Evolutionary conservation across 1,139 yeast genomes (phyloP).

Genomic region (Debaryomycetaceae sp.): DNA sequence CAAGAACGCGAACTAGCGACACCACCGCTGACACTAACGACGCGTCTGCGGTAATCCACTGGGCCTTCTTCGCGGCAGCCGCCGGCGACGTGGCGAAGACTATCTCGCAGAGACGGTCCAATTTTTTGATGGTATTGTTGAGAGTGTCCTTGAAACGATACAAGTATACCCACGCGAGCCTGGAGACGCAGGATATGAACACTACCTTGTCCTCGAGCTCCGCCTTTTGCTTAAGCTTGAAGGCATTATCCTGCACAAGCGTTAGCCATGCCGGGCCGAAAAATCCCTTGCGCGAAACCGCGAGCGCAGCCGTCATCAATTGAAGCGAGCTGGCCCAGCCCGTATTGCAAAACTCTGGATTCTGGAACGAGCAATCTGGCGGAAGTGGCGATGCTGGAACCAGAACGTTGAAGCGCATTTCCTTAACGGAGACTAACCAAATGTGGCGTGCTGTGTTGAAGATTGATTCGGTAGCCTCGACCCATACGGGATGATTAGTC

Average conservation of each 20-base stretch:
- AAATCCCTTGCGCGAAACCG: conserved; percentile 72
- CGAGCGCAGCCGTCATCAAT: conserved; percentile 59
- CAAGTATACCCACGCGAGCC: conserved; percentile 82
- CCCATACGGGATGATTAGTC: conserved; percentile 94
- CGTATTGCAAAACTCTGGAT: conserved; percentile 13
- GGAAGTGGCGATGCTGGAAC: not conserved
- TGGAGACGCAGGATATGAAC: conserved; percentile 53
- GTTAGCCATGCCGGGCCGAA: conserved; percentile 70
- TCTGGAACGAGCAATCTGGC: conserved; percentile 1
- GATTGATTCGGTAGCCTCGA: conserved; percentile 59
- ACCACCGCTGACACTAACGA: conserved; percentile 55
- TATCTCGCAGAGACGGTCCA: conserved; percentile 41
- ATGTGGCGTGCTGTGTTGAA: conserved; percentile 38
- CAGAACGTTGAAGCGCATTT: not conserved
- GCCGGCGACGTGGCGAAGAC: conserved; percentile 34
- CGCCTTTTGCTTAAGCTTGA: conserved; percentile 29
- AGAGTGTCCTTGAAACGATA: conserved; percentile 82
- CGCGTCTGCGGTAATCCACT: conserved; percentile 60
- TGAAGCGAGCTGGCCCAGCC: conserved; percentile 69
- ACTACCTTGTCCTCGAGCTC: conserved; percentile 50
- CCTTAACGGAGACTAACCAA: conserved; percentile 15
- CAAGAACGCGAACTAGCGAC: conserved; percentile 64
- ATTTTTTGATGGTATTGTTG: conserved; percentile 64
- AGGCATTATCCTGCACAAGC: conserved; percentile 43
- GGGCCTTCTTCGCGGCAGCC: conserved; percentile 47